Evolutionary conservation across 2,329 filamentous ascomycete species (phyloP), one percentile per base, ranked within the genome.

Genomic region (Calonectria montana): DNA sequence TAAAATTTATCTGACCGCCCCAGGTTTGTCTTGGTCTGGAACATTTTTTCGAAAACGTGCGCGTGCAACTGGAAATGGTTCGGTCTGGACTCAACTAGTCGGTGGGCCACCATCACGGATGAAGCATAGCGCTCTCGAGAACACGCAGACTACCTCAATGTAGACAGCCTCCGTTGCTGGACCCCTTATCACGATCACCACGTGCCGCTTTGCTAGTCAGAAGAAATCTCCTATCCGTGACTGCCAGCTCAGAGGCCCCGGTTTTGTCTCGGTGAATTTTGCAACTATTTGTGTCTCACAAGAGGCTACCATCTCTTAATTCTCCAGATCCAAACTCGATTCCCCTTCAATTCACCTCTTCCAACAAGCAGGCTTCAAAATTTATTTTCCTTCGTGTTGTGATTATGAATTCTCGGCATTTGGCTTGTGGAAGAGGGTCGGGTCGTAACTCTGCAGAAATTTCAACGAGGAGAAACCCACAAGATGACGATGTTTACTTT

Each of bases 401-500:
- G 7, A 39, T 13, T 2, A 59, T 59, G 53, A 31, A 12, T 10
- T 25, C 53, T 39, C n/a, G 21, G 9, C n/a, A 18, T 39, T 59
- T 59, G 2, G 25, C 31, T 13, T 39, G 12, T 21, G 21, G 29
- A 23, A 39, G 21, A 39, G 10, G 2, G 1, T 15, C 53, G 12
- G 53, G 53, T 39, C 35, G 53, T 39, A 10, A 16, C 31, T 59
- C 53, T 21, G 31, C 53, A 59, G 31, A 23, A 18, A 2, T 59
- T 25, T 59, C 16, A n/a, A 25, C 2, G 16, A 18, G n/a, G n/a
- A 59, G 35, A 59, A 59, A 59, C 12, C 53, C 53, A 27, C 70
- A 65, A 23, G 75, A 78, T n/a, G 8, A 69, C n/a, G 69, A 71
- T 7, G 73, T 79, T 57, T 76, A 75, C 21, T 71, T 76, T 5